These are phyloP conservation scores for Ceratocystis diversiconidia DNA, from an alignment of 2,329 filamentous ascomycete species.

Conservation along the genomic window DNA sequence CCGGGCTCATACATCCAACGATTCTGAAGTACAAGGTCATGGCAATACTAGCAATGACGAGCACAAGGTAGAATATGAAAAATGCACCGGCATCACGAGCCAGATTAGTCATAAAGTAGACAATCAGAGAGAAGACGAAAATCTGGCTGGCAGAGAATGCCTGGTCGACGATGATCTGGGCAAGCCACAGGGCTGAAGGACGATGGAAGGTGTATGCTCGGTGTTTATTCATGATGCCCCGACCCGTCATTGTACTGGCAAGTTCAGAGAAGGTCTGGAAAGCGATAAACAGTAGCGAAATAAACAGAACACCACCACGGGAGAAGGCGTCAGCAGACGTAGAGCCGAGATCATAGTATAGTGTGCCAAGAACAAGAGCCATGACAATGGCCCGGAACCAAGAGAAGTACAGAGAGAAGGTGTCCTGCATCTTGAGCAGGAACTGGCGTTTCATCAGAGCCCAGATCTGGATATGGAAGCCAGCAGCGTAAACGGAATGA, in stretches of 20 bases:
- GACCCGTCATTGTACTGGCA: constrained; percentile 57
- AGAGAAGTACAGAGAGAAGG: constrained; percentile 58
- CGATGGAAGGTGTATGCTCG: constrained; percentile 70
- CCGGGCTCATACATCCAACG: constrained; percentile 58
- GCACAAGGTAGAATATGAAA: constrained; percentile 61
- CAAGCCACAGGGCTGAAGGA: constrained; percentile 70
- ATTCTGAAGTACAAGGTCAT: constrained; percentile 71
- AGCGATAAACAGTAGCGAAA: constrained; percentile 70
- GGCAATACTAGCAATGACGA: constrained; percentile 52
- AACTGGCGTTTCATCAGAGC: constrained; percentile 74
- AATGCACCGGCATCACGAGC: constrained; percentile 59
- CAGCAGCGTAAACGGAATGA: constrained; percentile 45
- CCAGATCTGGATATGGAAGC: constrained; percentile 72
- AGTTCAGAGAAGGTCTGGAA: constrained; percentile 75
- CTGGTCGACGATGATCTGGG: constrained; percentile 66
- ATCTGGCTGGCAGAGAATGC: constrained; percentile 59
- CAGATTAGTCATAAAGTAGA: constrained; percentile 66
- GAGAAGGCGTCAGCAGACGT: constrained; percentile 61
- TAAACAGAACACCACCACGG: constrained; percentile 68
- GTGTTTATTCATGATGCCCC: constrained; percentile 72
- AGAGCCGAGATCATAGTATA: constrained; percentile 57
- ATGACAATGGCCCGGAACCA: constrained; percentile 57
- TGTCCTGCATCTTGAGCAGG: constrained; percentile 73
- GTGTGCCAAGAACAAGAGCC: constrained; percentile 64
- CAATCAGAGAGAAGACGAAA: constrained; percentile 56